Base-by-base conservation (phyloP, 176 grass and related monocot genomes). In the Paspalum notatum region DNA sequence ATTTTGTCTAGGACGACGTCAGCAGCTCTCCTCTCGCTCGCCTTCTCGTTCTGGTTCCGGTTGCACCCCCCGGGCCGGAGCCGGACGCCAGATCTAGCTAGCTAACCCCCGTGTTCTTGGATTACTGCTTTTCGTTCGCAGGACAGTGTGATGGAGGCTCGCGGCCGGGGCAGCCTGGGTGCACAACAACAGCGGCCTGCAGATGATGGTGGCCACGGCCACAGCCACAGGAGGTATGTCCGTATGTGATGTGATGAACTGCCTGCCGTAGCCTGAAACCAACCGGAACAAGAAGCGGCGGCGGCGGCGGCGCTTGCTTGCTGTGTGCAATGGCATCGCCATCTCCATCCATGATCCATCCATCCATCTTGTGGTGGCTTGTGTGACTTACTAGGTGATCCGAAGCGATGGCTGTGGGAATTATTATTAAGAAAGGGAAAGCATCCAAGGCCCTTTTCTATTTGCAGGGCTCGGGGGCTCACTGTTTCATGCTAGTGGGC, bases 181-280 rank as follows among this genome's bases (percentile, higher is more conserved):
- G 68, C 87, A 79, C 82, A 64, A 27, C 81, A 56, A 53, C 82
- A 76, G 16, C 78, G 71, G 43, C 76, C 47, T 42, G 50, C 45
- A 51, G 56, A 66, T 38, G 32, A 32, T 32, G 32, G 32, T 32
- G 32, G 32, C 32, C 32, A 32, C 32, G 85, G 45, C 50, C 57
- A n/a, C n/a, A n/a, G 82, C 42, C 50, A 75, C 42, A 77, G 27
- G 50, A 90, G 85, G 88, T 92, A 85, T 76, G 87, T 74, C 74
- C 25, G 25, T 42, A 6, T 42, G 40, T 42, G 40, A 42, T 42
- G 42, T 22, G 15, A 86, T 70, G 60, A 79, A 51, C 52, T 72
- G 12, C 12, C 12, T 24, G 12, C 16, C 27, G 21, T n/a, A n/a
- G n/a, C 8, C 75, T 85, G 56, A 80, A 73, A 80, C 66, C 55